Base-by-base conservation (phyloP, 2,329 filamentous ascomycete genomes). In the Ustilaginoidea virens region DNA sequence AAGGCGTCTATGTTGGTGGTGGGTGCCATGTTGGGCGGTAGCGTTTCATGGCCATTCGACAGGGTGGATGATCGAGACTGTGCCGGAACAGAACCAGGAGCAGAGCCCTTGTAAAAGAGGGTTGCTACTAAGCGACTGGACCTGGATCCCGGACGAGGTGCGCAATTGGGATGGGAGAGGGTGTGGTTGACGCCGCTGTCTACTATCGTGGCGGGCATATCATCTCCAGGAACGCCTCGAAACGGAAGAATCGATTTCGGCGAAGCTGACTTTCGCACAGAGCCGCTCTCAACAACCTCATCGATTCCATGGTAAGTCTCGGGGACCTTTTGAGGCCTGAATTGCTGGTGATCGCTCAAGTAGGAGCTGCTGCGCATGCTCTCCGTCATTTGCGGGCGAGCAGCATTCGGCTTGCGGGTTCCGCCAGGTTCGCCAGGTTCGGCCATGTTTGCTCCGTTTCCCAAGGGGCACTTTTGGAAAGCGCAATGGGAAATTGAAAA, bases 141-240 rank as follows among this genome's bases (percentile, higher is more conserved):
- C 30, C 47, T 46, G 12, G 52, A 46, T 13, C 69, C 70, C 4
- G 54, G 47, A 1, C 54, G 41, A 5, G 70, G 64, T 21, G 66
- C 65, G 42, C 73, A 78, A 47, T 74, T 71, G 22, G 67, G 63
- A 40, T 78, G 73, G 20, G 69, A 70, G 39, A 74, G 60, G 40
- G 63, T 63, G 49, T 77, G 71, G 44, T 58, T 69, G 40, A 76
- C 47, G 25, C 72, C 72, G 44, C 63, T 70, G 38, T 77, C 69
- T 33, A 74, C 60, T 29, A 77, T 66, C 30, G 55, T 66, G 15
- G 67, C 68, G 6, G 70, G 70, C 35, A 66, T 59, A 17, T 69
- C 63, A 17, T 66, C 58, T 30, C 67, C 69, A 6, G 70, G 71
- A 27, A 76, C 59, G 34, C 72, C 72, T 38, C 64, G 70, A 53